Conservation (phyloP, 345 rosid genomes). For the Corchorus capsularis region DNA sequence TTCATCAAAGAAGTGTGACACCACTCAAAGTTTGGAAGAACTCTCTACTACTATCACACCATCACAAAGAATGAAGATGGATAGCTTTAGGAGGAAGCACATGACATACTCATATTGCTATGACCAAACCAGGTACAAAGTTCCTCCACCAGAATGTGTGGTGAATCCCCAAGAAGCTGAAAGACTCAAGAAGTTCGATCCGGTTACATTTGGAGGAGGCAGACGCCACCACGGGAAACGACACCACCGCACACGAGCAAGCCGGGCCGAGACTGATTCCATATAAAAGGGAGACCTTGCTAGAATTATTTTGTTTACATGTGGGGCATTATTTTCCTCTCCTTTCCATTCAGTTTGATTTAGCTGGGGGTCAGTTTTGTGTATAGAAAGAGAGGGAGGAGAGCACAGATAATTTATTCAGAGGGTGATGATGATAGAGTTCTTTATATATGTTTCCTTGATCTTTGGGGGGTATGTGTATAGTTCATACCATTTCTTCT, state of each 20-base stretch:
- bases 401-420: slow-evolving; percentile 32
- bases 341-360: slow-evolving; percentile 19
- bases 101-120: slow-evolving; percentile 97
- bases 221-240: slow-evolving; percentile 51
- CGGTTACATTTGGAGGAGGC: slow-evolving; percentile 72
- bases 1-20: slow-evolving; percentile 54
- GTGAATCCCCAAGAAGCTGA: slow-evolving; percentile 57
- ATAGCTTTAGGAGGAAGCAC: slow-evolving; percentile 59
- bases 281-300: slow-evolving; percentile 14
- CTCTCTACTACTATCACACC: slow-evolving; percentile 43
- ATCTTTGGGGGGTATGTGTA: slow-evolving; percentile 39
- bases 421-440: slow-evolving; percentile 21
- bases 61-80: slow-evolving; percentile 63
- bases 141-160: slow-evolving; percentile 67
- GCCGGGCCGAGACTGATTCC: slow-evolving; percentile 17
- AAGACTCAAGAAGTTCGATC: slow-evolving; percentile 67
- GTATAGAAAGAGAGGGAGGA: slow-evolving; percentile 36
- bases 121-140: slow-evolving; percentile 70
- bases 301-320: neutral
- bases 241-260: slow-evolving; percentile 47
- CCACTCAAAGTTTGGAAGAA: slow-evolving; percentile 30
- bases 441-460: slow-evolving; percentile 15
- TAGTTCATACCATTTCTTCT: slow-evolving; percentile 33
- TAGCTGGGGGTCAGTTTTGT: slow-evolving; percentile 33
- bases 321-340: slow-evolving; percentile 6